Evolutionary conservation across 257 asterid genomes (phyloP).

Genomic region (Nicotiana benthamiana): DNA sequence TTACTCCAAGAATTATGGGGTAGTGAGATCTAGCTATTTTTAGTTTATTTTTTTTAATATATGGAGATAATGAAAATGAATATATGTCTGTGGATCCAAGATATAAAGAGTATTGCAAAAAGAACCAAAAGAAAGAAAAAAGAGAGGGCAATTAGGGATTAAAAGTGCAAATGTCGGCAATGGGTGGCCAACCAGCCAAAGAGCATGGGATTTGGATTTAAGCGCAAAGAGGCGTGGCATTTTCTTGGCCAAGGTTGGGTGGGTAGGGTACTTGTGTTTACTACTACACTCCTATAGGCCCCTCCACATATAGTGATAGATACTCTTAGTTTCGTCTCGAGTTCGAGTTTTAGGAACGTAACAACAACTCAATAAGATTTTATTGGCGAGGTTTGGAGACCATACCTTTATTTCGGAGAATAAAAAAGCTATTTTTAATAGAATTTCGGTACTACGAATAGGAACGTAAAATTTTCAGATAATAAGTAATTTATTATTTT

Average conservation of each 20-base stretch:
- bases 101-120: neutral
- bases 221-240: constrained; percentile 29
- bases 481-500: too few relatives aligned
- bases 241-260: constrained; percentile 23
- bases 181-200: constrained; percentile 41
- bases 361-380: too few relatives aligned
- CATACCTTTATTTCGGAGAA: too few relatives aligned
- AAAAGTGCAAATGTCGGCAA: constrained; percentile 28
- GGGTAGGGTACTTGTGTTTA: constrained; percentile 5
- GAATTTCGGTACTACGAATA: too few relatives aligned
- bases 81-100: neutral
- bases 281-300: neutral
- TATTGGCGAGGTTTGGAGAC: too few relatives aligned
- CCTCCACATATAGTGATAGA: too few relatives aligned
- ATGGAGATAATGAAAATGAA: neutral
- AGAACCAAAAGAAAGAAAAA: neutral
- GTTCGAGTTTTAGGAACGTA: too few relatives aligned
- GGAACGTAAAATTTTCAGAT: too few relatives aligned
- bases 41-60: neutral
- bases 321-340: too few relatives aligned
- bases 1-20: constrained; percentile 8
- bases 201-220: constrained; percentile 31
- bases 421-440: too few relatives aligned
- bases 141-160: neutral
- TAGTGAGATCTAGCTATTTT: neutral